Percentiles rank a stretch among this genome's conserved stretches.
Evolutionary conservation across 2,329 filamentous ascomycete species (phyloP).

Genomic region (Penicillium sp.): DNA sequence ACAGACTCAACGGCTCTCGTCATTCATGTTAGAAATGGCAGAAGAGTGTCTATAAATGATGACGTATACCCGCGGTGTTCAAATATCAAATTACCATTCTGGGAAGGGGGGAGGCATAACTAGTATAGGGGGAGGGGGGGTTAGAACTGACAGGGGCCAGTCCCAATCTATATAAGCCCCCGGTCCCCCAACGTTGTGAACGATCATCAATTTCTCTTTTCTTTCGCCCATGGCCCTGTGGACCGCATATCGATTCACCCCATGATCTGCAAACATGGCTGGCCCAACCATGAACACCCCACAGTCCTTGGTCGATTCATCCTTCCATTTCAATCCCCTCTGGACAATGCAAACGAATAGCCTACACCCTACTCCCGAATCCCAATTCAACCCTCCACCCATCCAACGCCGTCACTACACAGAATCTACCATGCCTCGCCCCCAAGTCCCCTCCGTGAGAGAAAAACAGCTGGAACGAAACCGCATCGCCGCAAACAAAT

Average conservation of each 20-base stretch:
- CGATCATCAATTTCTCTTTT: background rate
- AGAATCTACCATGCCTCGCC: background rate
- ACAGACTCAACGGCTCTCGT: no score
- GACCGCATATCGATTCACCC: background rate
- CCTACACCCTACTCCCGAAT: background rate
- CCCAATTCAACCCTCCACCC: background rate
- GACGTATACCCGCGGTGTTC: background rate
- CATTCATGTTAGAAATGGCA: no score
- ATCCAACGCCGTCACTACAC: background rate
- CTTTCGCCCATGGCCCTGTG: background rate
- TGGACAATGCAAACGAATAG: background rate
- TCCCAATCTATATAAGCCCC: background rate
- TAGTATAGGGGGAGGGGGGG: background rate
- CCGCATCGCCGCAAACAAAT: constrained; percentile 5
- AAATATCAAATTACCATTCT: background rate
- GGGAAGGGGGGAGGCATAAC: background rate
- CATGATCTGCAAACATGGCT: background rate
- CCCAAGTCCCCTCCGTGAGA: background rate
- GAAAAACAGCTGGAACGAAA: background rate
- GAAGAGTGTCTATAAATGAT: background rate
- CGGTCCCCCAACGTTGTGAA: background rate
- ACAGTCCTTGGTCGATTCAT: background rate
- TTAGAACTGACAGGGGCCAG: background rate
- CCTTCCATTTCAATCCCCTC: background rate
- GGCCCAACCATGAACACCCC: background rate